Conservation (phyloP, 371 early-diverging fungal species). For the Antonospora locustae region DNA sequence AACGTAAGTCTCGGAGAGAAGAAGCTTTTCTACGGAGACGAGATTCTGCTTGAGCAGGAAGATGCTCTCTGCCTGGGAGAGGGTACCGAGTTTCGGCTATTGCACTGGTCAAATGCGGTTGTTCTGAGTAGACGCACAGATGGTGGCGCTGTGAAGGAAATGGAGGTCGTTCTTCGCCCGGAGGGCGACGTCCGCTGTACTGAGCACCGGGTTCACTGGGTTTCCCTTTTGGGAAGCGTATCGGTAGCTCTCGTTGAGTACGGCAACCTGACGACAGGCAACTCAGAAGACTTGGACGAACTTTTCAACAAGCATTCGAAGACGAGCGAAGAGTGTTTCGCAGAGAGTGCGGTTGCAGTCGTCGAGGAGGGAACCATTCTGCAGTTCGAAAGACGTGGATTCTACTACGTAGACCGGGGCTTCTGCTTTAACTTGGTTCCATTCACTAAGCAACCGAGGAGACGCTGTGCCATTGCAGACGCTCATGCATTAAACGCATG, state of each 20-base stretch:
- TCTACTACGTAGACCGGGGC: conserved; percentile 56
- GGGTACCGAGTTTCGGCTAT: conserved; percentile 84
- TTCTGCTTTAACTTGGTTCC: conserved; percentile 50
- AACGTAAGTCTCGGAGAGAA: conserved; percentile 76
- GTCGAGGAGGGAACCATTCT: conserved; percentile 62
- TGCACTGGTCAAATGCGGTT: conserved; percentile 97
- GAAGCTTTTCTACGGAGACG: conserved; percentile 63
- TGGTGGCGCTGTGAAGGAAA: conserved; percentile 56
- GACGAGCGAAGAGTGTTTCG: conserved; percentile 59
- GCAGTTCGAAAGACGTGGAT: conserved; percentile 94
- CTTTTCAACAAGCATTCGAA: conserved; percentile 72
- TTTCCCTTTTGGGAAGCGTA: conserved; percentile 56
- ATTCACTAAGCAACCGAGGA: conserved; percentile 53
- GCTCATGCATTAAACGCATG: too few relatives aligned
- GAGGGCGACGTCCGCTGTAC: conserved; percentile 91
- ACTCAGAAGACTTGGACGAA: conserved; percentile 70
- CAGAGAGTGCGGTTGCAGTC: conserved; percentile 55
- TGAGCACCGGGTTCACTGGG: conserved; percentile 96
- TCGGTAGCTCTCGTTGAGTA: conserved; percentile 57
- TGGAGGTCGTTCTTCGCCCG: conserved; percentile 62
- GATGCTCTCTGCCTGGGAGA: conserved; percentile 68
- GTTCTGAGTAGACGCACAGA: conserved; percentile 60
- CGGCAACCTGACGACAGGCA: conserved; percentile 75
- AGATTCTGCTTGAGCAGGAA: conserved; percentile 68
- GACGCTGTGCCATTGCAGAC: too few relatives aligned